Evolutionary conservation across 331 rosid species (phyloP), one percentile per base, ranked within the genome.

Genomic region (Arachis monticola): DNA sequence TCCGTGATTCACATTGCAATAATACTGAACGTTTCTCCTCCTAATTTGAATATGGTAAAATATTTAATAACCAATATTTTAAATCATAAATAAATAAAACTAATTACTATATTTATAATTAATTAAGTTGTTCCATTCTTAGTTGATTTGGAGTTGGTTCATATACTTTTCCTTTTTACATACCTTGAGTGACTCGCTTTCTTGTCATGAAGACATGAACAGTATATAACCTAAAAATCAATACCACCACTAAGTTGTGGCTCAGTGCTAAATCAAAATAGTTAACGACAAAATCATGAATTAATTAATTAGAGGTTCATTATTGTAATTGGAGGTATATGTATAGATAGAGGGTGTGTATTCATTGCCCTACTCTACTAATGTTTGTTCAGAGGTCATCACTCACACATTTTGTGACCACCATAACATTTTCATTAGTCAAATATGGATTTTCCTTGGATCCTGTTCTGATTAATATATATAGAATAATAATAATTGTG

Each of bases 361-460:
- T 53, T 60, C 5, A 42, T 2, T 5, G 31, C 22, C 27, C 64
- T 45, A 10, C 35, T 58, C 8, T 47, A 58, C 66, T 48, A 31
- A 64, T 45, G 72, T 45, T 70, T 55, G 60, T 8, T 51, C 57
- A 51, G 57, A 53, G 64, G 46, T 70, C 52, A 79, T 70, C 52
- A 79, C 10, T 44, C 6, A 32, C 61, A 57, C 61, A 57, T 57
- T 31, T 64, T 48, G 55, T 55, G 27, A 45, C 41, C 47, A 74
- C 41, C 66, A 31, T 72, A 65, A 71, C 57, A 62, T 62, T 47
- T 27, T 27, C 30, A 27, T 59, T 30, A 13, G 47, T 48, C 66
- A 79, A 73, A 73, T 60, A 12, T 67, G 52, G 67, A 65, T 79
- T 75, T 58, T 65, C 42, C 79, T 57, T 17, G 64, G 3, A 72